Percentiles rank a stretch among this genome's conserved stretches.
phyloP scores from a whole-genome alignment of 208 protist species.

The Trypanosomatidae sp. region DNA sequence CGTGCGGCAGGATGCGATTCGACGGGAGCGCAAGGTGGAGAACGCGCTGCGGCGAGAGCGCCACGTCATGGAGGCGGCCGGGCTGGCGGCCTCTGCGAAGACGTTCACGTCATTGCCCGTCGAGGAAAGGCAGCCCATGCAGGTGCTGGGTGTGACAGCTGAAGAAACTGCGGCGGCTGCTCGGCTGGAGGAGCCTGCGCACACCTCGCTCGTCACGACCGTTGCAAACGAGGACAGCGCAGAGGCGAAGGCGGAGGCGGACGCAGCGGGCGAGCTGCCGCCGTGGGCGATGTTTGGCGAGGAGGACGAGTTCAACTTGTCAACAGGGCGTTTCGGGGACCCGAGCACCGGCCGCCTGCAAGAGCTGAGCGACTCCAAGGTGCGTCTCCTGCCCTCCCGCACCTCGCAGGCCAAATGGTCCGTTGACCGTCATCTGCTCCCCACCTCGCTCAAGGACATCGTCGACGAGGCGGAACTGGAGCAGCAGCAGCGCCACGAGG shows the following conservation, averaged over 20 bases:
- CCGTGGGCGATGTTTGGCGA: constrained; percentile 80
- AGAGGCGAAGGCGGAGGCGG: neutral
- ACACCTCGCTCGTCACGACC: neutral
- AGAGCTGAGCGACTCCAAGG: constrained; percentile 83
- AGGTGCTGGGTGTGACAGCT: constrained; percentile 45
- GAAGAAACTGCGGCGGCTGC: neutral
- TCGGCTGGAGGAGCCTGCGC: neutral
- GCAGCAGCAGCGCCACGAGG: constrained; percentile 45
- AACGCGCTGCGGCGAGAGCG: constrained; percentile 61
- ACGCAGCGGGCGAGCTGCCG: constrained; percentile 61
- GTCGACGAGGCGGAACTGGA: constrained; percentile 62
- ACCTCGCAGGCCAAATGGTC: constrained; percentile 62
- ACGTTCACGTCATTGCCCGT: constrained; percentile 36
- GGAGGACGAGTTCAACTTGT: constrained; percentile 84
- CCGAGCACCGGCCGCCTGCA: constrained; percentile 63
- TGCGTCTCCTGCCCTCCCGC: constrained; percentile 70
- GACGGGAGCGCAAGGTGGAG: constrained; percentile 50
- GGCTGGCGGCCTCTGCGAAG: constrained; percentile 63
- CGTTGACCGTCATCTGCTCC: constrained; percentile 75
- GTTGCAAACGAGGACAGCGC: neutral
- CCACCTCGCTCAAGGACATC: constrained; percentile 56
- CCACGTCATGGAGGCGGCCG: constrained; percentile 58
- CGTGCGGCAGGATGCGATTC: constrained; percentile 48
- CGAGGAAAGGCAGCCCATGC: constrained; percentile 1
- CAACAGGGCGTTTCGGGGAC: constrained; percentile 77